Evolutionary conservation across 768 basidiomycete genomes (phyloP).

Genomic region (Paxillus rubicundulus): DNA sequence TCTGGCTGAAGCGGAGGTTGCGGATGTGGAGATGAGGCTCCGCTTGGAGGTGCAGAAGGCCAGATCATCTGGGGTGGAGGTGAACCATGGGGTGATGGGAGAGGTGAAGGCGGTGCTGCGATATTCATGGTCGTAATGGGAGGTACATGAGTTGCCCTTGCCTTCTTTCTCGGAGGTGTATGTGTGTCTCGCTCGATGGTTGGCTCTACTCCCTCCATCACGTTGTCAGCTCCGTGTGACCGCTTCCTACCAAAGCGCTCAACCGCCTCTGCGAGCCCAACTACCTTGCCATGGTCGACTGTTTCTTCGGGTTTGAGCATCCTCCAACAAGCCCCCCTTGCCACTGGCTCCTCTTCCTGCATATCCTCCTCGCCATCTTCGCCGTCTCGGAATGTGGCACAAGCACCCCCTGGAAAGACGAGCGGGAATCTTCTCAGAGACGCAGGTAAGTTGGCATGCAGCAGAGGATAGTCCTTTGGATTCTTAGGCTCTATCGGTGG

Average conservation of each 20-base stretch:
- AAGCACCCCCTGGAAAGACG: conserved; percentile 76
- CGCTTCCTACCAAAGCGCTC: conserved; percentile 74
- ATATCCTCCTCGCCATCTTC: conserved; percentile 61
- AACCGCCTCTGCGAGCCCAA: conserved; percentile 75
- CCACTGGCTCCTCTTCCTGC: conserved; percentile 68
- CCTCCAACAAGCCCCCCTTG: conserved; percentile 68
- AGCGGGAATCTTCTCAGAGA: conserved; percentile 74
- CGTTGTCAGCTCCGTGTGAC: conserved; percentile 48
- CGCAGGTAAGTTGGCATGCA: conserved; percentile 70
- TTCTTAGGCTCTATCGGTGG: conserved; percentile 70
- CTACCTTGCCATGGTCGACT: conserved; percentile 45
- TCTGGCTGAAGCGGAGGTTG: conserved; percentile 80
- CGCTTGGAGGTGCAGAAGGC: conserved; percentile 82
- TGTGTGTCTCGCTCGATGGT: conserved; percentile 44
- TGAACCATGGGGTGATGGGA: conserved; percentile 84
- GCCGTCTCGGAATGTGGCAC: conserved; percentile 76
- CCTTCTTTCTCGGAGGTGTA: conserved; percentile 72
- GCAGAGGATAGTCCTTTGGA: conserved; percentile 74
- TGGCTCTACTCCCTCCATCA: conserved; percentile 76
- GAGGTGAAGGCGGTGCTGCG: conserved; percentile 79
- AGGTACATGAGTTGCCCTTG: conserved; percentile 57
- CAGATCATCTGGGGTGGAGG: conserved; percentile 73
- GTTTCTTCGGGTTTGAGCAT: conserved; percentile 69
- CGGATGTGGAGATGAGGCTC: conserved; percentile 65
- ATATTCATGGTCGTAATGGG: conserved; percentile 63